Evolutionary conservation across 139 green algal species (phyloP).

Genomic region (Chlamydomonas eustigma): DNA sequence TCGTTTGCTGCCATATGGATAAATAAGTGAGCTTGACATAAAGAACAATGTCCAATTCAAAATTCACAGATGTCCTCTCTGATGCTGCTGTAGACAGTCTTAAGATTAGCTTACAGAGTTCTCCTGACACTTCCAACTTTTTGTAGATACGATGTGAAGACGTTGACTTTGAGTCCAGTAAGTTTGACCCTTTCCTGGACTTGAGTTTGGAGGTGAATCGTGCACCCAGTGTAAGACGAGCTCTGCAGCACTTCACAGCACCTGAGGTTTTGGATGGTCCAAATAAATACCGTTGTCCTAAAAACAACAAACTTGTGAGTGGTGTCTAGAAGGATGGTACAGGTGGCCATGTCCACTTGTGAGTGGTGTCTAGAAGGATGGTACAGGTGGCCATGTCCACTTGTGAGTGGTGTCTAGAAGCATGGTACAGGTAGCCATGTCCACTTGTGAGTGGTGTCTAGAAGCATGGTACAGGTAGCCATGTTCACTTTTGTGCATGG

Average conservation of each 20-base stretch:
- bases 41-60: too few species aligned
- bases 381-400: conserved; percentile 8
- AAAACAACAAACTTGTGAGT: conserved; percentile 63
- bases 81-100: too few species aligned
- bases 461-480: neutral
- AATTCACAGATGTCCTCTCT: too few species aligned
- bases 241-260: conserved; percentile 72
- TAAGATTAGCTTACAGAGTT: too few species aligned
- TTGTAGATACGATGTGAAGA: conserved; percentile 78
- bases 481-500: neutral
- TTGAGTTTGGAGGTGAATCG: conserved; percentile 81
- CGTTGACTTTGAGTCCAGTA: conserved; percentile 77
- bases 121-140: neutral
- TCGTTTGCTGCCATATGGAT: too few species aligned
- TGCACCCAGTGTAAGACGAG: conserved; percentile 49
- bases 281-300: conserved; percentile 88
- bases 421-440: neutral
- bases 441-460: conserved; percentile 26
- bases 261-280: conserved; percentile 76
- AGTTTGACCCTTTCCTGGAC: conserved; percentile 90
- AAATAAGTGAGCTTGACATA: too few species aligned
- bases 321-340: neutral
- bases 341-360: conserved; percentile 36
- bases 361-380: neutral
- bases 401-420: conserved; percentile 20